Evolutionary conservation across 441 rosid species (phyloP).

Genomic region (Gossypium gossypioides): DNA sequence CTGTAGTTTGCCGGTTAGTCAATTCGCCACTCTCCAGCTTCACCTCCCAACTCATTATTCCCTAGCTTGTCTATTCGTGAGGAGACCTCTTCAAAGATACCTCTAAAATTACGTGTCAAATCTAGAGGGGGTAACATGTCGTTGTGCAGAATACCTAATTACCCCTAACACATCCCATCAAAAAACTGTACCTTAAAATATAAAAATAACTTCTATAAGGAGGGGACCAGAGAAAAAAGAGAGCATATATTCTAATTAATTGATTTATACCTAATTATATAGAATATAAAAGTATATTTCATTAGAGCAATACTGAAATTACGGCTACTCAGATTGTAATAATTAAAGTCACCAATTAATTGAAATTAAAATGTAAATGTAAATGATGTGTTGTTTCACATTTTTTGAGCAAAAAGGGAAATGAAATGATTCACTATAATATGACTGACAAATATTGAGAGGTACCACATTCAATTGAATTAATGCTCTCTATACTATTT

Average conservation of each 20-base stretch:
- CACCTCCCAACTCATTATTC: too few relatives aligned
- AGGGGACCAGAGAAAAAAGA: too few relatives aligned
- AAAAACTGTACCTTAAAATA: too few relatives aligned
- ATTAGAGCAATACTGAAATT: neutral
- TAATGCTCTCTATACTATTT: too few relatives aligned
- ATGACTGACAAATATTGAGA: neutral
- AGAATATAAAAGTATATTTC: neutral
- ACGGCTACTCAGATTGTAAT: neutral
- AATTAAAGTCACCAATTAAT: neutral
- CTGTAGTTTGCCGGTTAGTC: rapidly evolving
- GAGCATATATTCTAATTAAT: neutral
- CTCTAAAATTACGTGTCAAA: too few relatives aligned
- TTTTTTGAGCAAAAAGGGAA: neutral
- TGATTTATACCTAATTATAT: neutral
- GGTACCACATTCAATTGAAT: neutral
- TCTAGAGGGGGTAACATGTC: rapidly evolving
- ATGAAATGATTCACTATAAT: neutral
- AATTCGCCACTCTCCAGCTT: too few relatives aligned
- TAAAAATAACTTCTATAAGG: too few relatives aligned
- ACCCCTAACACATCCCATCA: too few relatives aligned
- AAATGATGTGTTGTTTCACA: neutral
- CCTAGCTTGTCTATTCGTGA: rapidly evolving
- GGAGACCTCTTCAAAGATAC: too few relatives aligned
- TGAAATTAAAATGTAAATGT: neutral
- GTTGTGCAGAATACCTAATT: too few relatives aligned